These are phyloP conservation scores for Pyricularia sp. DNA, from an alignment of 2,329 filamentous ascomycete species.

Conservation along the genomic window DNA sequence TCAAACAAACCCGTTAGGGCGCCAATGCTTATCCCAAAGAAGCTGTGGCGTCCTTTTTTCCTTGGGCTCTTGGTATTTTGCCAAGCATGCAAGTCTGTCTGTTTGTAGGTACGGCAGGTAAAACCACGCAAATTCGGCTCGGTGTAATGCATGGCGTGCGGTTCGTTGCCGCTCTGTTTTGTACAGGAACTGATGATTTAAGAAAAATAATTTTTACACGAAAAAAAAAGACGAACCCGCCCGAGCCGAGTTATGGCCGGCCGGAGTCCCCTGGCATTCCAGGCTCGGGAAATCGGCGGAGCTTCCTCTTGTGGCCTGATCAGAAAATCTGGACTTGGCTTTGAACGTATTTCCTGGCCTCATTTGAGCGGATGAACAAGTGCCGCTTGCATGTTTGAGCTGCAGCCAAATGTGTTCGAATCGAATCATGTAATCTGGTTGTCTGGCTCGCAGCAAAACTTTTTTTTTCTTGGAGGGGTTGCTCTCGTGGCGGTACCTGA, in stretches of 20 bases:
- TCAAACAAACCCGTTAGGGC: neutral
- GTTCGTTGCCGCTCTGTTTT: neutral
- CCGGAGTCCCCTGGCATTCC: neutral
- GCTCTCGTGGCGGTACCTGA: neutral
- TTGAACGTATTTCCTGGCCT: neutral
- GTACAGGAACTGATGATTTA: neutral
- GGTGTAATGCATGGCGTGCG: neutral
- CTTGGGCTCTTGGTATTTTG: neutral
- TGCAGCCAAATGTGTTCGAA: neutral
- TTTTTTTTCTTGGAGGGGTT: neutral
- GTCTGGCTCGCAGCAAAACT: neutral
- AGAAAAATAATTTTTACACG: neutral
- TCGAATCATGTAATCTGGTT: neutral
- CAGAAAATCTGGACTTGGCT: neutral
- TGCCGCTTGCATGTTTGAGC: neutral
- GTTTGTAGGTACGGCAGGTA: neutral
- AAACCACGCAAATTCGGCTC: neutral
- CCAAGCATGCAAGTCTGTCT: neutral
- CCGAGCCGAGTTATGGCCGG: neutral
- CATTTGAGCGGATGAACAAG: neutral
- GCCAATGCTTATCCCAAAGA: neutral
- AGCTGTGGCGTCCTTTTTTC: neutral
- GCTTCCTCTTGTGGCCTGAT: neutral
- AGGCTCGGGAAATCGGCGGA: neutral
- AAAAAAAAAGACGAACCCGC: neutral